Evolutionary conservation across 1,284 basidiomycete genomes (phyloP), one percentile per base, ranked within the genome.

Genomic region (Malassezia pachydermatis): DNA sequence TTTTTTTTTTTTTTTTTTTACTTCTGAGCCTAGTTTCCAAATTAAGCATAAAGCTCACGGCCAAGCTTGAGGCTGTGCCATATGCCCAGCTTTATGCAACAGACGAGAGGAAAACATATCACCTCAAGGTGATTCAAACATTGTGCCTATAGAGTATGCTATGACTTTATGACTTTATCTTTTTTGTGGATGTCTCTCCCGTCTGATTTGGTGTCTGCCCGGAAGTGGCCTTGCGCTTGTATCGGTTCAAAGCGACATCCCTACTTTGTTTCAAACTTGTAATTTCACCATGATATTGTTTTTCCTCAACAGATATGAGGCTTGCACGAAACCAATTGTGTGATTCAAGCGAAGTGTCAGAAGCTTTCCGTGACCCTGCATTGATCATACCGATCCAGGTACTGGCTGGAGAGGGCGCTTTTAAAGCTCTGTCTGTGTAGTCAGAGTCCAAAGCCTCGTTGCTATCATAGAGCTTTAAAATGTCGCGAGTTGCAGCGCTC

Each of bases 231-330:
- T n/a, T n/a, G n/a, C n/a, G n/a, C n/a, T n/a, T n/a, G n/a, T n/a
- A n/a, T n/a, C n/a, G n/a, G n/a, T 25, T 19, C 27, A 38, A 39
- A 5, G 44, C 35, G 24, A 11, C n/a, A 28, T 17, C 25, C 27
- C 44, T 24, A 16, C 36, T 45, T 20, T 38, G 13, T 29, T 38
- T 39, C n/a, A 46, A 32, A 14, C 25, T 20, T 7, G 33, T 22
- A 17, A 46, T 46, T 5, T 20, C 14, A 9, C 14, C 9, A 7
- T 24, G 36, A 38, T 46, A 46, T 10, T 11, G 7, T 23, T 9
- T 4, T 20, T 46, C 36, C 5, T 27, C 11, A 14, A 17, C 20
- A 10, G 44, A 16, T n/a, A 46, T 37, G n/a, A 19, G 13, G 9
- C 43, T 37, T 23, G 23, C 17, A 5, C 28, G 37, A 36, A 38